Evolutionary conservation across 2,329 filamentous ascomycete genomes (phyloP).

Genomic region (Chaetomiaceae sp.): DNA sequence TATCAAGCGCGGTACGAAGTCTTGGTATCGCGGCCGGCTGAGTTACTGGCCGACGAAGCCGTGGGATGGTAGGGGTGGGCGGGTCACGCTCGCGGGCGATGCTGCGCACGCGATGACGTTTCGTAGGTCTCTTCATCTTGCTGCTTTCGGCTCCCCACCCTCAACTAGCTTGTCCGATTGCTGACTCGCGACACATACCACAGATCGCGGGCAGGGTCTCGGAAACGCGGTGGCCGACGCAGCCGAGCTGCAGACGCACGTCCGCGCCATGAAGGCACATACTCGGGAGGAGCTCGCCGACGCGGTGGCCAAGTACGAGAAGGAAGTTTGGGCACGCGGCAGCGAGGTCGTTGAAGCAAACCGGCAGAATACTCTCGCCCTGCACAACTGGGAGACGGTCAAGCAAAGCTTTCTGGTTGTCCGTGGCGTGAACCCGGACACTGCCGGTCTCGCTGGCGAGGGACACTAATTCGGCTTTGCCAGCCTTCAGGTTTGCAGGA

Average conservation of each 20-base stretch:
- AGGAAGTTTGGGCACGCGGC: slow-evolving; percentile 17
- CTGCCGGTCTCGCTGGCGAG: background rate
- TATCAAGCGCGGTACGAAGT: slow-evolving; percentile 9
- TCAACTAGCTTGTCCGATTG: background rate
- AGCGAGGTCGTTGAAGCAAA: slow-evolving; percentile 14
- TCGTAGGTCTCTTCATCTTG: slow-evolving; percentile 9
- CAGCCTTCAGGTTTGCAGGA: no score
- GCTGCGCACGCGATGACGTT: slow-evolving; percentile 19
- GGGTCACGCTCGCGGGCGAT: slow-evolving; percentile 18
- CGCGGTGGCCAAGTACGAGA: slow-evolving; percentile 14
- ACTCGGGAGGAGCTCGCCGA: slow-evolving; percentile 11
- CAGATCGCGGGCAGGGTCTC: slow-evolving; percentile 19
- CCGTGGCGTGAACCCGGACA: background rate
- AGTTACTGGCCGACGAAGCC: slow-evolving; percentile 18
- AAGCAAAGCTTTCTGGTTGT: slow-evolving; percentile 8
- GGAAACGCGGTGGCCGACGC: slow-evolving; percentile 17
- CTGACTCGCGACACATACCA: background rate
- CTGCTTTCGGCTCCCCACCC: background rate
- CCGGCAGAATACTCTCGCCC: slow-evolving; percentile 7
- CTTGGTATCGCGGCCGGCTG: slow-evolving; percentile 12
- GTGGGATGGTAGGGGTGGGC: slow-evolving; percentile 14
- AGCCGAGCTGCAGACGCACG: slow-evolving; percentile 13
- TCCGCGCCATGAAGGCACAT: slow-evolving; percentile 22
- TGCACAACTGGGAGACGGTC: slow-evolving; percentile 17
- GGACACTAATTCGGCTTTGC: no score